Percentiles rank a stretch among this genome's conserved stretches.
These are phyloP conservation scores for Dictyostelium brefeldianum DNA, from an alignment of 78 protist species.

Conservation along the genomic window DNA sequence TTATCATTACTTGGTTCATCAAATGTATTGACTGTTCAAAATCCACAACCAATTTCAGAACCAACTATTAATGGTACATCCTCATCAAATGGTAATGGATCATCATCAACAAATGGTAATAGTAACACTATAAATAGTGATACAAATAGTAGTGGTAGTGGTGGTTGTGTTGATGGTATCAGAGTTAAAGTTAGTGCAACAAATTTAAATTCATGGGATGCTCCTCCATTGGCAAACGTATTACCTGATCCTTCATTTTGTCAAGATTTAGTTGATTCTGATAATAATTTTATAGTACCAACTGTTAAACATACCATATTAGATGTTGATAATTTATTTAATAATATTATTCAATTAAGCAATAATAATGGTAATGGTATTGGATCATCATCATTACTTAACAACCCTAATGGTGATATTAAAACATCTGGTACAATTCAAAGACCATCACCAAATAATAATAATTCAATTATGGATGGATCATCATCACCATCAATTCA, in stretches of 20 bases:
- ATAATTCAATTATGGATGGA: background rate
- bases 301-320: slow-evolving; percentile 1
- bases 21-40: slow-evolving; percentile 33
- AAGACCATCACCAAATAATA: background rate
- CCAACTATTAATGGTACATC: no score
- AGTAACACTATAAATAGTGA: background rate
- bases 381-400: background rate
- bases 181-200: background rate
- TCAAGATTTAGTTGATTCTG: slow-evolving; percentile 18
- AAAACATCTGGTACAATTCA: background rate
- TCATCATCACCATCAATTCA: background rate
- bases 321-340: slow-evolving; percentile 55
- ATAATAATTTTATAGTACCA: slow-evolving; percentile 55
- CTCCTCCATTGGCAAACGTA: slow-evolving; percentile 21
- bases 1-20: slow-evolving; percentile 33
- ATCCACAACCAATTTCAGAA: slow-evolving; percentile 44
- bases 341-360: background rate
- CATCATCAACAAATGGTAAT: background rate
- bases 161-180: background rate
- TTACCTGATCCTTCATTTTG: slow-evolving; percentile 48
- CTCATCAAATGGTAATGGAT: background rate
- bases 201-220: background rate
- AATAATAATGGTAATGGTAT: background rate
- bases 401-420: background rate
- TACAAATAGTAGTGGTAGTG: background rate